Base-by-base conservation (phyloP, 305 asterid species). In the Striga hermonthica region DNA sequence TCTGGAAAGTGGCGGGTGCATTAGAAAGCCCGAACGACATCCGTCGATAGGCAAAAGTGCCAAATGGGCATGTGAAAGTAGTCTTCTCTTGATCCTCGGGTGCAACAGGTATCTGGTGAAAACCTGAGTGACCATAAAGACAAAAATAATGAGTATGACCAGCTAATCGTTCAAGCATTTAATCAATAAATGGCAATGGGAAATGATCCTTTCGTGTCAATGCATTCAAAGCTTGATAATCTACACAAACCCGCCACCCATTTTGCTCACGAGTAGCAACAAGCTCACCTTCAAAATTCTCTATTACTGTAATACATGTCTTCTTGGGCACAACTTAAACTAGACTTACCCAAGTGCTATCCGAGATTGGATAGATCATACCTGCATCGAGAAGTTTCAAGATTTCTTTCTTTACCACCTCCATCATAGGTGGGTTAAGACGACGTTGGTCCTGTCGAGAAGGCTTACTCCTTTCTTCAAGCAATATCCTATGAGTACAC, bases 61-160 rank as follows among this genome's bases (percentile, higher is more conserved):
- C 44, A 39, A 39, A 39, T 4, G 6, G 44, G 9, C 44, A 39
- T 39, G 44, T 39, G 9, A 39, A 73, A 4, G 53, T 67, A 1
- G 59, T 66, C 35, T 66, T 73, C 5, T 67, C 64, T 60, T 73
- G 64, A 43, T 73, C 72, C 7, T 59, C 68, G 6, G 34, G 40
- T 4, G 57, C 56, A 3, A 67, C 14, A 1, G 62, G n/a, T 7
- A 73, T 53, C 35, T 73, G 72, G n/a, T 52, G 22, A 7, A 57
- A 72, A 5, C 68, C 22, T 1, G 50, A 72, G 9, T 65, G 66
- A 2, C 64, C 39, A 41, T 67, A 41, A 8, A 66, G 14, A 53
- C 63, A 66, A 58, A 6, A 73, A 41, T 59, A 60, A 12, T 66
- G 47, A 16, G 1, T 14, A 4, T 39, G 5, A 0, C 69, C 69